Base-by-base conservation (phyloP, 1,139 yeast species). In the Lodderomyces margitis region DNA sequence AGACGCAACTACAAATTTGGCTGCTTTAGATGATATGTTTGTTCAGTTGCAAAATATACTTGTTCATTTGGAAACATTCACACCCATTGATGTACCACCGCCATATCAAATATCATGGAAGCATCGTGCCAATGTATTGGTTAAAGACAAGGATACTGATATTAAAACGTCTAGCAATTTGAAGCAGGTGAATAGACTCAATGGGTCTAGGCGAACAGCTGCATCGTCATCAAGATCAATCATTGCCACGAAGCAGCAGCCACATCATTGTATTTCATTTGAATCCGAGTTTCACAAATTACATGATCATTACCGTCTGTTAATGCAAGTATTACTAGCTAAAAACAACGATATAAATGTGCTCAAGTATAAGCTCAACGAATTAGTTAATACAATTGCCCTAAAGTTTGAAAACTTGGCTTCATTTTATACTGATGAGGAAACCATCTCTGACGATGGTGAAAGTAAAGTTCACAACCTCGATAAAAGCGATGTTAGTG, bases 321-420 rank as follows among this genome's bases (percentile, higher is more conserved):
- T 49, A 12, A 27, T 40, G 21, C 41, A 44, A 31, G 12, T 39
- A n/a, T 36, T 49, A n/a, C 23, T 41, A 32, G 34, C 24, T 3
- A 46, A 42, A 25, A 46, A 47, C 38, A 42, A 37, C 31, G 43
- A 47, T 25, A 23, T 47, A n/a, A 44, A 35, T 31, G 17, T 47
- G 5, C n/a, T 46, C 6, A 47, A 46, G 35, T 42, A 36, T 21
- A 36, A 43, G 33, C 30, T 42, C 12, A 31, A 39, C 16, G 32
- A 38, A n/a, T 27, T 41, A n/a, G 28, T 45, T 14, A 36, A 16
- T 16, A 21, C 15, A 8, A 9, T 34, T 15, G 17, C 12, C 10
- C 12, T 16, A 5, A n/a, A 23, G 10, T 14, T 34, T 20, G 37
- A 23, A 9, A 15, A 28, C n/a, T 14, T 28, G 32, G 4, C 14